Percentiles rank a stretch among this genome's conserved stretches.
These are phyloP conservation scores for Monosporascus sp. DNA, from an alignment of 2,329 filamentous ascomycete genomes.

Conservation along the genomic window DNA sequence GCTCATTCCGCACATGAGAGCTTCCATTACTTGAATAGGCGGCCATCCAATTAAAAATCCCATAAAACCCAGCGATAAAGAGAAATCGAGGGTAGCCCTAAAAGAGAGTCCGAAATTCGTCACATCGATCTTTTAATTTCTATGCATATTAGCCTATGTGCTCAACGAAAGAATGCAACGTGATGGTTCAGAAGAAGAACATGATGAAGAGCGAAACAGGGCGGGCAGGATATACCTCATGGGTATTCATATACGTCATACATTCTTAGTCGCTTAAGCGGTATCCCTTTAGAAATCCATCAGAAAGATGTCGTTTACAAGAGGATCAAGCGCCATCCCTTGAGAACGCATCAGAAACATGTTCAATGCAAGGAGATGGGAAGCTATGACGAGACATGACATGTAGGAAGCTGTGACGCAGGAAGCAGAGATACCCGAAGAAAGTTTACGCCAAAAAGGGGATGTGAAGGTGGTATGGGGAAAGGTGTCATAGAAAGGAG, in stretches of 20 bases:
- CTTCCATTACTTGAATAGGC: too few species aligned
- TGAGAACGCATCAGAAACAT: background rate
- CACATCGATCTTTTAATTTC: background rate
- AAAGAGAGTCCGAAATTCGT: background rate
- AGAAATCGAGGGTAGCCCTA: background rate
- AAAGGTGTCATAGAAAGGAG: background rate
- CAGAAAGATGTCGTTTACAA: background rate
- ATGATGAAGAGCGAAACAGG: background rate
- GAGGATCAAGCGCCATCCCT: background rate
- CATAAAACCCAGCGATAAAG: too few species aligned
- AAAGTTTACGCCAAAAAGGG: background rate
- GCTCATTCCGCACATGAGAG: too few species aligned
- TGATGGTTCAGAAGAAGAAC: background rate
- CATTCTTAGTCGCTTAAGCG: background rate
- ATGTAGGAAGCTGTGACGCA: background rate
- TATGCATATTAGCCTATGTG: background rate
- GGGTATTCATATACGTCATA: background rate
- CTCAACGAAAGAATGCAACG: background rate
- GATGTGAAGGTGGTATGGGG: background rate
- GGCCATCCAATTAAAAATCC: too few species aligned
- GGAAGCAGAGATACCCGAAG: background rate
- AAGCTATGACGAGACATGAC: background rate
- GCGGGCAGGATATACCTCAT: background rate
- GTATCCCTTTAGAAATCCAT: background rate
- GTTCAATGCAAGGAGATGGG: background rate